Percentiles rank a stretch among this genome's conserved stretches.
Conservation (phyloP, 2,329 filamentous ascomycete species). For the Xylogone sp. region DNA sequence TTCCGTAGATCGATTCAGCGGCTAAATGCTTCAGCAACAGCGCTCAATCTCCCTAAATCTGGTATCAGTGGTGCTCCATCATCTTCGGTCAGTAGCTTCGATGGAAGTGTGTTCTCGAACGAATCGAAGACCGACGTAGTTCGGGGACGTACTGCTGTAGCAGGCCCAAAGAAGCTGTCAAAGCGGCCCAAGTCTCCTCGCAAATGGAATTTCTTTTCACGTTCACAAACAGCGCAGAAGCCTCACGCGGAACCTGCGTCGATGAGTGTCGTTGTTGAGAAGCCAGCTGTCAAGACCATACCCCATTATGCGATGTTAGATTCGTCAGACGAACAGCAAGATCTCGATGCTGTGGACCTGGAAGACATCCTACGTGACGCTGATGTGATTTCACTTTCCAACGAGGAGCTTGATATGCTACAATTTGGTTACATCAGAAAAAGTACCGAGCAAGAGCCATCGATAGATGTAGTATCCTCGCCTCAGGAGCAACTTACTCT, state of each 20-base stretch:
- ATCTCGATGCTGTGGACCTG: constrained; percentile 29
- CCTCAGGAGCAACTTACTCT: background rate
- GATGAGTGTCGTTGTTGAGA: constrained; percentile 44
- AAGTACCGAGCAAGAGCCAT: constrained; percentile 11
- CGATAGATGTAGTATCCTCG: background rate
- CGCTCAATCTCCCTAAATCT: constrained; percentile 47
- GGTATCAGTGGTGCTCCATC: constrained; percentile 38
- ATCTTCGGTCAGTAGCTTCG: constrained; percentile 52
- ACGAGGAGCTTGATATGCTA: constrained; percentile 24
- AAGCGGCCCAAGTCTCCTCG: constrained; percentile 50
- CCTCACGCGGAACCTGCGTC: constrained; percentile 27
- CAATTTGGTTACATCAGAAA: constrained; percentile 25
- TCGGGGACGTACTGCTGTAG: constrained; percentile 12
- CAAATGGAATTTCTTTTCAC: constrained; percentile 62
- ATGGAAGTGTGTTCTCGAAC: constrained; percentile 54
- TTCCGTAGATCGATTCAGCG: constrained; percentile 53
- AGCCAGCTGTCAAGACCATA: constrained; percentile 39
- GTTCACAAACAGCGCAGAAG: constrained; percentile 42
- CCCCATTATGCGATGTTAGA: constrained; percentile 62
- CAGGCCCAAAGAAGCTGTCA: constrained; percentile 48
- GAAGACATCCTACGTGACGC: constrained; percentile 49
- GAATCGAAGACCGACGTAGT: constrained; percentile 44
- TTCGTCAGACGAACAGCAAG: constrained; percentile 42
- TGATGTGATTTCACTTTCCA: constrained; percentile 23
- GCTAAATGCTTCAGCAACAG: constrained; percentile 40